These are phyloP conservation scores for Arthrocladium fulminans DNA, from an alignment of 2,329 filamentous ascomycete species.

Conservation along the genomic window DNA sequence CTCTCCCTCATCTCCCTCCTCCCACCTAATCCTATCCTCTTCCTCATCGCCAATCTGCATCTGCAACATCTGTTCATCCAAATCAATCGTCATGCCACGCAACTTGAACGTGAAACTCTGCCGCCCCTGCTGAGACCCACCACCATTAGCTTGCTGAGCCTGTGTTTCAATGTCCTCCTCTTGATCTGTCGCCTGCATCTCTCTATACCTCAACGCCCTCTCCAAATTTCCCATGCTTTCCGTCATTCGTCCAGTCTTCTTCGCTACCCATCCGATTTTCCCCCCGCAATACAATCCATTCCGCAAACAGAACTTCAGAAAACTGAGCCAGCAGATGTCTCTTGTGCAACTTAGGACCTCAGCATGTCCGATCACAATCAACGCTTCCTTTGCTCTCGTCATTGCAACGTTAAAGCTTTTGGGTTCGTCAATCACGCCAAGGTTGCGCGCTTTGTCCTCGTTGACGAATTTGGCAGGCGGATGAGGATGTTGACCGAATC, in stretches of 20 bases:
- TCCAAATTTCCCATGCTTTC: constrained; percentile 8
- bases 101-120: constrained; percentile 2
- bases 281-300: constrained; percentile 28
- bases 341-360: constrained; percentile 24
- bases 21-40: neutral
- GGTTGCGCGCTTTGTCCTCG: constrained; percentile 17
- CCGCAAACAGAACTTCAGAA: constrained; percentile 31
- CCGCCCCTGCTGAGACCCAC: neutral
- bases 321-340: constrained; percentile 31
- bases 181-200: neutral
- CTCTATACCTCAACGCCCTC: constrained; percentile 8
- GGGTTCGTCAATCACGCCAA: constrained; percentile 32
- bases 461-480: constrained; percentile 16
- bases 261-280: constrained; percentile 10
- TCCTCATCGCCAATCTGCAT: constrained; percentile 5
- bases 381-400: constrained; percentile 31
- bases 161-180: neutral
- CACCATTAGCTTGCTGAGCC: neutral
- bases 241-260: neutral
- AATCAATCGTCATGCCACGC: constrained; percentile 5
- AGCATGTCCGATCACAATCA: constrained; percentile 28
- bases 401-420: constrained; percentile 36
- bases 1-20: neutral
- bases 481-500: constrained; percentile 7
- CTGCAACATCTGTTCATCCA: constrained; percentile 6